A percentile compares a stretch with the other conserved stretches of the same genome.
Conservation (phyloP, 2,329 filamentous ascomycete genomes). For the Thermochaetoides dissita region DNA sequence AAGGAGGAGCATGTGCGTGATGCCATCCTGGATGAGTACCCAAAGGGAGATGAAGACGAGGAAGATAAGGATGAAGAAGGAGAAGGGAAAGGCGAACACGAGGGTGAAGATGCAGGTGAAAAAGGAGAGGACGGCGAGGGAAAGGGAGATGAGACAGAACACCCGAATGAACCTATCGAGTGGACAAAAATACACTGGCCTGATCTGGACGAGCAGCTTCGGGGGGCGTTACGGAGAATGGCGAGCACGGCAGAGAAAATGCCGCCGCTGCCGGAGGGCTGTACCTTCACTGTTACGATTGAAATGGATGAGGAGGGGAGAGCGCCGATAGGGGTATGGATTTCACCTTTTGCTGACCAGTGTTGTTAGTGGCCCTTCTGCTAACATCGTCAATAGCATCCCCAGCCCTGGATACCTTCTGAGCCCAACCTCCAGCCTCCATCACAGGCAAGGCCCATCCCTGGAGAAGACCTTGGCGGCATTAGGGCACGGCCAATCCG, state of each 20-base stretch:
- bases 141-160: no score
- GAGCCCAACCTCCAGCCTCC: slow-evolving; percentile 32
- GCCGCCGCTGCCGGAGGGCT: slow-evolving; percentile 43
- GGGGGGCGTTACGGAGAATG: slow-evolving; percentile 51
- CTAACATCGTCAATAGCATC: slow-evolving; percentile 28
- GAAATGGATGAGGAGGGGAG: slow-evolving; percentile 51
- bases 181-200: no score
- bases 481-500: slow-evolving; percentile 35
- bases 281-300: slow-evolving; percentile 63
- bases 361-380: no score
- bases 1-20: slow-evolving; percentile 13
- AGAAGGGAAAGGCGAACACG: background rate
- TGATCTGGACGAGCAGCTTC: slow-evolving; percentile 59
- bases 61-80: background rate
- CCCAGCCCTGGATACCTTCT: slow-evolving; percentile 47
- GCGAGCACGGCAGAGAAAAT: slow-evolving; percentile 46
- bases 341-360: background rate
- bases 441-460: slow-evolving; percentile 17
- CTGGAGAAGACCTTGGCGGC: slow-evolving; percentile 23
- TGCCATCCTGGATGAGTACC: no score
- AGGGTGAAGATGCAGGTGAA: no score
- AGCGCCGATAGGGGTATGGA: slow-evolving; percentile 43
- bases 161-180: no score
- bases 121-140: no score
- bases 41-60: background rate